Base-by-base conservation (phyloP, 2,329 filamentous ascomycete species). In the Cordyceps fumosorosea region DNA sequence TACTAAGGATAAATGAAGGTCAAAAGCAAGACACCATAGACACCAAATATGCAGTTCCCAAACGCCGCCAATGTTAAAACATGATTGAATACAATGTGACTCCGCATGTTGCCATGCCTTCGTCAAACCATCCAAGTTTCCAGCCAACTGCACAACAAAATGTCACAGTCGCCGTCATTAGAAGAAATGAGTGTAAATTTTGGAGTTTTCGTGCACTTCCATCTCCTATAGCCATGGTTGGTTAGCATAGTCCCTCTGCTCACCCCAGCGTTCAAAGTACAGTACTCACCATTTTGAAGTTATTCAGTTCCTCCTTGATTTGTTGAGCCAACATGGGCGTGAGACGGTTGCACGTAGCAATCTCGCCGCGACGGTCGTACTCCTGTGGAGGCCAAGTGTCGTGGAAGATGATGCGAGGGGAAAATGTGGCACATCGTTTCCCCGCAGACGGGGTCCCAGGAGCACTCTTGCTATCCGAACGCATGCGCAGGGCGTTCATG, bases 141-240 rank as follows among this genome's bases (percentile, higher is more conserved):
- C 16, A 56, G 59, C 48, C 59, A 50, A 16, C 52, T 16, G 26
- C 51, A 55, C 42, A 29, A 16, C 4, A 11, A 37, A 37, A 18
- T 50, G 29, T 42, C 42, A 10, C 12, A 24, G 42, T 12, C 12
- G 51, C 64, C 67, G 66, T 82, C 78, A 77, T 93, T 85, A 99
- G 83, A 99, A 98, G 84, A 99, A 99, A 84, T 99, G 95, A 70
- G 95, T 99, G 82, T 99, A 97, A 72, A 97, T 93, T 81, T 98
- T 99, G 68, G 95, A 98, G 74, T 89, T 91, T 78, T 98, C 95
- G 76, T 99, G 95, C 71, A 99, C 95, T 81, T 98, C 95, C 95
- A 99, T 99, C 80, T 99, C 95, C 95, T 98, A 65, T 45, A 60
- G 16, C 18, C 12, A n/a, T 20, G 45, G 68, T 84, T 22, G 47